A percentile compares a stretch with the other conserved stretches of the same genome.
These are phyloP conservation scores for Gentiana macrophylla DNA, from an alignment of 257 asterid genomes.

Conservation along the genomic window DNA sequence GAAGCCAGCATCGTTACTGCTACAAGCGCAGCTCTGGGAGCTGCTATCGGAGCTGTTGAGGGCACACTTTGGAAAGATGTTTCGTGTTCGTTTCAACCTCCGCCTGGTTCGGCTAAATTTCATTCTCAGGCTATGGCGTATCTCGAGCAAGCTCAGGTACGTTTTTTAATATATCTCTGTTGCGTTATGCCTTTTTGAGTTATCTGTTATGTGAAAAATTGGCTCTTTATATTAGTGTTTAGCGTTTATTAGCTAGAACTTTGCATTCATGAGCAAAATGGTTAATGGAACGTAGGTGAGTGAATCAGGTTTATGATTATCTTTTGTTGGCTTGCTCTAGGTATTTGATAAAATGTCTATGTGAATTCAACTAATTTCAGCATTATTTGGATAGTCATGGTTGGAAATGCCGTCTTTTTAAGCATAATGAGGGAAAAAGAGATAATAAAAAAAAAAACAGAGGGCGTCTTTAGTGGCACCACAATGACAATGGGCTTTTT, in stretches of 20 bases:
- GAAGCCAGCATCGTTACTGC: slow-evolving; percentile 80
- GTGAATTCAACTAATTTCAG: too few species aligned
- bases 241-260: not conserved
- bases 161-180: slow-evolving; percentile 8
- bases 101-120: slow-evolving; percentile 46
- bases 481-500: too few species aligned
- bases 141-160: slow-evolving; percentile 69
- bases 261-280: too few species aligned
- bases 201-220: not conserved
- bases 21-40: slow-evolving; percentile 75
- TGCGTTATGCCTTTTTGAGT: too few species aligned
- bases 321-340: not conserved
- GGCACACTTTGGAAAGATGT: slow-evolving; percentile 64
- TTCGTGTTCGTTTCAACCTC: slow-evolving; percentile 49
- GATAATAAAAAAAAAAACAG: too few species aligned
- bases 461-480: too few species aligned
- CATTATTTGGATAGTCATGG: too few species aligned
- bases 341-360: too few species aligned
- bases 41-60: slow-evolving; percentile 75
- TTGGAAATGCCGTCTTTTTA: too few species aligned
- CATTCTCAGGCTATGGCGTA: slow-evolving; percentile 73
- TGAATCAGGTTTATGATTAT: too few species aligned
- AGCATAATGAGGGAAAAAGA: too few species aligned
- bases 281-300: too few species aligned
- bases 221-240: not conserved